A percentile compares a stretch with the other conserved stretches of the same genome.
Conservation (phyloP, 805 yeast genomes). For the Saccharomycopsis synnaedendra region DNA sequence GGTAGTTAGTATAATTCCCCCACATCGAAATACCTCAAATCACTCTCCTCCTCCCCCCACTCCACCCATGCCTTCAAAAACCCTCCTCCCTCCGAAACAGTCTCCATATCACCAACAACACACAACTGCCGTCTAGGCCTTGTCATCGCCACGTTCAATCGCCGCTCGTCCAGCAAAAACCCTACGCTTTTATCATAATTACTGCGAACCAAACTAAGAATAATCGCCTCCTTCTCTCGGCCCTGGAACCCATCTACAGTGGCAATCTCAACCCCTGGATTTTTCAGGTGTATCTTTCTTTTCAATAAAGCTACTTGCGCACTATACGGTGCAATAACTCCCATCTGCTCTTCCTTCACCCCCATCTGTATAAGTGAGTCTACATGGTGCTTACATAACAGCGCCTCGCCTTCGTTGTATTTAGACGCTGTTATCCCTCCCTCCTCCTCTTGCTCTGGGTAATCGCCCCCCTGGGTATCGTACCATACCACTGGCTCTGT, state of each 20-base stretch:
- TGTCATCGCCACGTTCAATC: constrained; percentile 90
- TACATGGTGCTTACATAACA: constrained; percentile 49
- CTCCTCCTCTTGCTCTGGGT: constrained; percentile 42
- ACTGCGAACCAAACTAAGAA: constrained; percentile 72
- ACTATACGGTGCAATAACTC: constrained; percentile 81
- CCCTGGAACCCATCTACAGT: constrained; percentile 98
- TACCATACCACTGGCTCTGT: constrained; percentile 61
- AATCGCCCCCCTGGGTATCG: constrained; percentile 89
- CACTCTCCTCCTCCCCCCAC: constrained; percentile 59
- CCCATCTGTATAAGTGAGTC: constrained; percentile 38
- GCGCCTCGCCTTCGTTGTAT: constrained; percentile 67
- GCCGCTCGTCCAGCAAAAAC: constrained; percentile 63
- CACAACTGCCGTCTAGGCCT: constrained; percentile 79
- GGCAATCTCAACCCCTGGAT: constrained; percentile 55
- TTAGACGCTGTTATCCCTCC: constrained; percentile 29
- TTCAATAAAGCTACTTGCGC: constrained; percentile 70
- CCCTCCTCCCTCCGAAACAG: constrained; percentile 31
- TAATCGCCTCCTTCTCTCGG: constrained; percentile 80
- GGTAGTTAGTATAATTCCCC: too few relatives aligned
- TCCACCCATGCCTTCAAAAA: constrained; percentile 56
- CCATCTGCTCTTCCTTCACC: constrained; percentile 48
- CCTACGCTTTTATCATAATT: constrained; percentile 67
- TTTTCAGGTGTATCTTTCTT: constrained; percentile 26
- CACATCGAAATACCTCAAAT: constrained; percentile 38
- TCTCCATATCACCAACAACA: constrained; percentile 78